Percentiles rank a stretch among this genome's conserved stretches.
These are phyloP conservation scores for Globisporangium mamillatum DNA, from an alignment of 352 stramenopile genomes.

Conservation along the genomic window DNA sequence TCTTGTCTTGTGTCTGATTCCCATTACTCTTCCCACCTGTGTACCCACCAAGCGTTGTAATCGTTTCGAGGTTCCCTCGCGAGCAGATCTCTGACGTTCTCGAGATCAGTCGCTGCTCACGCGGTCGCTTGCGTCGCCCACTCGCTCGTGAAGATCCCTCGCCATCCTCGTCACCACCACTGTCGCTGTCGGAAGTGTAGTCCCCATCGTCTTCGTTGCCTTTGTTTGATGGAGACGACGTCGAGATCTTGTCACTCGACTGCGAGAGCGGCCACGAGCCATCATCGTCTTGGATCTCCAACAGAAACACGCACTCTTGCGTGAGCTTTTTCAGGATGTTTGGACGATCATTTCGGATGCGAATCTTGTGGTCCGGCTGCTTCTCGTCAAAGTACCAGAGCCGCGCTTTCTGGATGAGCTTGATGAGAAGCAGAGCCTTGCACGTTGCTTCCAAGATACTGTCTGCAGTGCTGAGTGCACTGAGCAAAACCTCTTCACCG, in stretches of 20 bases:
- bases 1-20: slow-evolving; percentile 4
- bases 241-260: slow-evolving; percentile 37
- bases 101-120: slow-evolving; percentile 39
- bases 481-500: slow-evolving; percentile 77
- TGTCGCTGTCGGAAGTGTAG: slow-evolving; percentile 6
- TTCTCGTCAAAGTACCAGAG: slow-evolving; percentile 84
- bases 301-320: slow-evolving; percentile 73
- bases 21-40: slow-evolving; percentile 19
- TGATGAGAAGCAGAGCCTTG: slow-evolving; percentile 67
- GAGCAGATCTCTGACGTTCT: slow-evolving; percentile 80
- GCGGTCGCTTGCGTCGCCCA: slow-evolving; percentile 33
- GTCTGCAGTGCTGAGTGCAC: slow-evolving; percentile 53
- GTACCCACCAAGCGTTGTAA: slow-evolving; percentile 40
- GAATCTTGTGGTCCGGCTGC: slow-evolving; percentile 64
- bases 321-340: slow-evolving; percentile 56
- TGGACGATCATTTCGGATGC: slow-evolving; percentile 40
- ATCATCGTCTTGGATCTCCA: slow-evolving; percentile 84
- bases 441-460: slow-evolving; percentile 70
- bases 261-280: slow-evolving; percentile 84
- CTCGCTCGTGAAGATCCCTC: slow-evolving; percentile 16
- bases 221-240: slow-evolving; percentile 28
- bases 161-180: slow-evolving; percentile 15
- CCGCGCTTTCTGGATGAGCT: slow-evolving; percentile 65
- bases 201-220: background rate
- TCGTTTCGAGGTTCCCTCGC: slow-evolving; percentile 60